phyloP scores from a whole-genome alignment of 148 eudicot genomes.

The Oxyria digyna region DNA sequence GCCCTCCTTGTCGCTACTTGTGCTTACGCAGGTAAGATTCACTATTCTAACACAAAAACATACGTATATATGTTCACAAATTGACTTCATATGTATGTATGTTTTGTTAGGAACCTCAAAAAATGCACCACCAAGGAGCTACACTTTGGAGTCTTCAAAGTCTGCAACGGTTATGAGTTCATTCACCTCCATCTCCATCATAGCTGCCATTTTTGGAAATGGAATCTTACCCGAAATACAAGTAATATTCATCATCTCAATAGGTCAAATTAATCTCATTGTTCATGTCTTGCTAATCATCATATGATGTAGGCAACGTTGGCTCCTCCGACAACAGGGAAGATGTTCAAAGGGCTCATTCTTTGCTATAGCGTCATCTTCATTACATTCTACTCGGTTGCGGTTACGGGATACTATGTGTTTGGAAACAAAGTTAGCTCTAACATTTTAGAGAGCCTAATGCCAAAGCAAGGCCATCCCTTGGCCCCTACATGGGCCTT shows the following conservation, averaged over 20 bases:
- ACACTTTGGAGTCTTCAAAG: constrained; percentile 45
- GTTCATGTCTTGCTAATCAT: neutral
- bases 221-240: constrained; percentile 98
- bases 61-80: no score
- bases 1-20: constrained; percentile 69
- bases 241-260: constrained; percentile 21
- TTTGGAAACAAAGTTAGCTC: constrained; percentile 75
- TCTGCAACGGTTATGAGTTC: constrained; percentile 49
- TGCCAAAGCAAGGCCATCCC: constrained; percentile 69
- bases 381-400: constrained; percentile 74
- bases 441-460: constrained; percentile 64
- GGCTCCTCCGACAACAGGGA: constrained; percentile 93
- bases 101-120: constrained; percentile 30
- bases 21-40: constrained; percentile 68
- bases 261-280: neutral
- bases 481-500: constrained; percentile 74
- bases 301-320: constrained; percentile 61
- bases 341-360: constrained; percentile 83
- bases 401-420: constrained; percentile 71
- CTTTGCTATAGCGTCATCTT: constrained; percentile 77
- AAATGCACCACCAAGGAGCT: constrained; percentile 58
- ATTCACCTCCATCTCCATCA: constrained; percentile 87
- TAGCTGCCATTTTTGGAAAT: constrained; percentile 87
- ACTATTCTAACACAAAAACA: no score
- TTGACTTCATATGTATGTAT: no score